Base-by-base conservation (phyloP, 1,139 yeast species). In the Suhomyces bokatorum region DNA sequence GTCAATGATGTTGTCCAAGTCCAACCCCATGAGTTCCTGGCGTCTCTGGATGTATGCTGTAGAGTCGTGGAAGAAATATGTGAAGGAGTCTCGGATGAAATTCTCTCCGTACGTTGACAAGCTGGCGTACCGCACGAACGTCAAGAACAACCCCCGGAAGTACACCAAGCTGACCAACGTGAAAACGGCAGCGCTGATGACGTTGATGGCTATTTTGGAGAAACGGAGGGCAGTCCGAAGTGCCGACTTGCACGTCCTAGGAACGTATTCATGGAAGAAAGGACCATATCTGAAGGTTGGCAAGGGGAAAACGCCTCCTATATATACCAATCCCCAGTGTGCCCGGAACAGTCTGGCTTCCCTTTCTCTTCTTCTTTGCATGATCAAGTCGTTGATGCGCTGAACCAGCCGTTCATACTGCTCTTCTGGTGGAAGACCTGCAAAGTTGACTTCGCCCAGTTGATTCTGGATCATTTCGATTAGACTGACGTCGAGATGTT, bases 41-140 rank as follows among this genome's bases (percentile, higher is more conserved):
- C 58, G 51, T 31, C 54, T 43, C 15, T 39, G 39, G 5, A 48
- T 38, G 42, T 44, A 30, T 20, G 44, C 34, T 7, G 38, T 30
- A 26, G 58, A 53, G 44, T 66, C 54, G 22, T 65, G 52, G 14
- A 64, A 40, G 3, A 62, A 35, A 48, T 53, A 70, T 2, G 74
- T 66, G 37, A 62, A 40, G 20, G 63, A 50, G 48, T 70, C 75
- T 29, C 52, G 39, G 24, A 67, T 45, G 41, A 65, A 66, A 45
- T 62, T 64, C 16, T 55, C 52, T 3, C 72, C 65, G 48, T 59
- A 69, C 3, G 75, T 67, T 20, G 65, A 56, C 39, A 61, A 52
- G 46, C 66, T 62, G 37, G 70, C 67, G 45, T 63, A 63, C 33
- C 55, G 47, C 39, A 64, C 55, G 13, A 66, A 43, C 15, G 52